phyloP scores from a whole-genome alignment of 306 rosid genomes.

The Citrullus mucosospermus region DNA sequence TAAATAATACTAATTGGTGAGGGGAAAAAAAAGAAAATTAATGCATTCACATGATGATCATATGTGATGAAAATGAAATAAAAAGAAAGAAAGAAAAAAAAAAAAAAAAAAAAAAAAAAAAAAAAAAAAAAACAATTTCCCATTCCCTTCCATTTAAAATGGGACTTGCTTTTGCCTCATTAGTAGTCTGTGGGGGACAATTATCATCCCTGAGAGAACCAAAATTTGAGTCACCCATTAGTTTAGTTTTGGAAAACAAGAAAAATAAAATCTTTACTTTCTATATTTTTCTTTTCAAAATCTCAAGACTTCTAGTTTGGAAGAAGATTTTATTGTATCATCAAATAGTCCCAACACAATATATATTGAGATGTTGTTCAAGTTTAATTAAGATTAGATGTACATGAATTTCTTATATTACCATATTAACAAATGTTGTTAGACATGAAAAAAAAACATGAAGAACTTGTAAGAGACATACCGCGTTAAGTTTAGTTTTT shows the following conservation, averaged over 20 bases:
- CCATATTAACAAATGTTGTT: no score
- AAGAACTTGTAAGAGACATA: no score
- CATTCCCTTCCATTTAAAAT: background rate
- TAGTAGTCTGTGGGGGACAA: background rate
- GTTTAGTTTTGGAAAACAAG: background rate
- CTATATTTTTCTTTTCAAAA: background rate
- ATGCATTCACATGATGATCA: constrained; percentile 1
- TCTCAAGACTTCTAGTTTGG: background rate
- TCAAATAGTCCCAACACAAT: background rate
- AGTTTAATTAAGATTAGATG: no score
- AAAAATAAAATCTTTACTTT: background rate
- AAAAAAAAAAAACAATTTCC: background rate
- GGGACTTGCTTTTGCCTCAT: background rate
- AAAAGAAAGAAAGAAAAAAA: background rate
- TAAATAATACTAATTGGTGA: no score
- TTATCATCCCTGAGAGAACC: background rate
- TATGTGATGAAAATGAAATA: background rate
- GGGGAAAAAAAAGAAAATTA: background rate
- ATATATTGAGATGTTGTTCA: no score
- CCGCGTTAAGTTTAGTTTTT: no score
- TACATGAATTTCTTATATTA: no score
- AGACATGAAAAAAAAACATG: no score
- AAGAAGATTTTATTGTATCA: background rate
- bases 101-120: background rate
- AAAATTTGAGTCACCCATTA: background rate